Evolutionary conservation across 106 monocot genomes (phyloP).

Genomic region (Acorus calamus): DNA sequence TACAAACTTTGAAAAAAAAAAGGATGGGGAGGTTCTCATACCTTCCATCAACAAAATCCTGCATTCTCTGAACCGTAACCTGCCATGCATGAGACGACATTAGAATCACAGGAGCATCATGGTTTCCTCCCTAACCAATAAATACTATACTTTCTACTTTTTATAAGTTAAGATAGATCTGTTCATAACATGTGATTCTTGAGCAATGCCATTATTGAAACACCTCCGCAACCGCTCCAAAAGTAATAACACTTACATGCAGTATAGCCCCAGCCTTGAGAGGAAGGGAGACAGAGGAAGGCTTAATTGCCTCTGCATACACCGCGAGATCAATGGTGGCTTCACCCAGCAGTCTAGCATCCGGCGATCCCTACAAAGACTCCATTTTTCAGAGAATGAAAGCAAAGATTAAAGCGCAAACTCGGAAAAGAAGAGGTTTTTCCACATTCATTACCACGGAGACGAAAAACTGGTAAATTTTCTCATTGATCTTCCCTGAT

Average conservation of each 20-base stretch:
- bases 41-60: conserved; percentile 59
- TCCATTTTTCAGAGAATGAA: neutral
- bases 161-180: too few relatives aligned
- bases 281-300: conserved; percentile 54
- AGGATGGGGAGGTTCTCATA: conserved; percentile 8
- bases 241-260: conserved; percentile 50
- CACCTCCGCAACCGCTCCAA: neutral
- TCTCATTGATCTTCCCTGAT: conserved; percentile 62
- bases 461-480: conserved; percentile 61
- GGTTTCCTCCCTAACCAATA: too few relatives aligned
- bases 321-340: conserved; percentile 55
- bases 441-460: conserved; percentile 34
- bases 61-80: conserved; percentile 77
- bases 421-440: neutral
- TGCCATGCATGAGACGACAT: conserved; percentile 23
- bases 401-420: neutral
- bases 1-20: neutral
- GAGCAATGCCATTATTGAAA: too few relatives aligned
- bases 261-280: conserved; percentile 59
- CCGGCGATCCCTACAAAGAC: conserved; percentile 48
- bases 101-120: too few relatives aligned
- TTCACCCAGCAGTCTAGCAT: conserved; percentile 62
- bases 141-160: too few relatives aligned
- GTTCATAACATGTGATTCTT: too few relatives aligned
- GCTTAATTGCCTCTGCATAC: conserved; percentile 55